A percentile compares a stretch with the other conserved stretches of the same genome.
Evolutionary conservation across 1,284 basidiomycete species (phyloP).

Genomic region (Rhodofomes roseus): DNA sequence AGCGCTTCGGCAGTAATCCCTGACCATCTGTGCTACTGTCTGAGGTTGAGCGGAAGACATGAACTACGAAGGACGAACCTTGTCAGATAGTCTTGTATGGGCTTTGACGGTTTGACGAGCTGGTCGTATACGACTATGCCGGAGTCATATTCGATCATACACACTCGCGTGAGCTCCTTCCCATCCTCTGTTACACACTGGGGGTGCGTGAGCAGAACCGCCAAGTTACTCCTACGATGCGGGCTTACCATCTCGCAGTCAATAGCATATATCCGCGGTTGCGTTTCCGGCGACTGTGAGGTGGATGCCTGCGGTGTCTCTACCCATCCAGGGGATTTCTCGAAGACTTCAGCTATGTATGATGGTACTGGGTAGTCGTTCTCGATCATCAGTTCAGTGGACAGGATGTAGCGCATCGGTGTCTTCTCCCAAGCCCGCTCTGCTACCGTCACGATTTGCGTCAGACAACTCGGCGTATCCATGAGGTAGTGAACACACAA

Average conservation of each 20-base stretch:
- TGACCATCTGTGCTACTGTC: constrained; percentile 60
- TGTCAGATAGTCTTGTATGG: constrained; percentile 85
- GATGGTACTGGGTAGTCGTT: constrained; percentile 86
- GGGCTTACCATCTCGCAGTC: constrained; percentile 91
- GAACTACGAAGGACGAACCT: constrained; percentile 40
- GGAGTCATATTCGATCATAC: constrained; percentile 73
- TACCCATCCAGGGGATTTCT: constrained; percentile 61
- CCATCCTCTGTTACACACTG: constrained; percentile 85
- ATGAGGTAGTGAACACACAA: constrained; percentile 39
- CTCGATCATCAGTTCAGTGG: constrained; percentile 82
- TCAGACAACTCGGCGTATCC: no score
- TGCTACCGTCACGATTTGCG: constrained; percentile 34
- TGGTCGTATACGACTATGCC: constrained; percentile 79
- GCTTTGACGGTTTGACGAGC: constrained; percentile 80
- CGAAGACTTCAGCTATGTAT: constrained; percentile 69
- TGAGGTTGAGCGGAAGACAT: not conserved
- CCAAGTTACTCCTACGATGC: not conserved
- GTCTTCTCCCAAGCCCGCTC: constrained; percentile 56
- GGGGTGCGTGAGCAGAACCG: constrained; percentile 2
- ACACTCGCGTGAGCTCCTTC: constrained; percentile 82
- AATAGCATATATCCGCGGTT: constrained; percentile 54
- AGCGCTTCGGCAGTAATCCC: constrained; percentile 82
- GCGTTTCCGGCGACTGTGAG: constrained; percentile 24
- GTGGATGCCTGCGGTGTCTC: constrained; percentile 60
- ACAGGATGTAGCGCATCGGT: constrained; percentile 70